phyloP scores from a whole-genome alignment of 176 grass and related monocot genomes.

The Oryza meridionalis region DNA sequence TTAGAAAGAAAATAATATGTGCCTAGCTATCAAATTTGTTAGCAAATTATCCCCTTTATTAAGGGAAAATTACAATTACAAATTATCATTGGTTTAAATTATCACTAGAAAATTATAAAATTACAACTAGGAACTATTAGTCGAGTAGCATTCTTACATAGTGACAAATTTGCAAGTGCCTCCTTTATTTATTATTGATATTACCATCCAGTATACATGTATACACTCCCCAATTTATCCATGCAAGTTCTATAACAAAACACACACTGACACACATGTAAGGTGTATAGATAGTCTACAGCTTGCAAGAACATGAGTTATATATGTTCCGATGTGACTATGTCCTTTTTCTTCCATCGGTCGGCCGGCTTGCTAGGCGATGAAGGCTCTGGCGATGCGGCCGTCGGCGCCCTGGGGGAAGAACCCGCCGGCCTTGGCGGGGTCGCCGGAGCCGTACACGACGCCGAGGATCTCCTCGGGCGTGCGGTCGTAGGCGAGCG shows the following conservation, averaged over 20 bases:
- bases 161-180: neutral
- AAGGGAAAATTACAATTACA: too few species aligned
- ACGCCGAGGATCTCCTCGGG: conserved; percentile 78
- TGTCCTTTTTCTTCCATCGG: neutral
- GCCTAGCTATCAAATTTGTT: neutral
- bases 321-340: neutral
- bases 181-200: conserved; percentile 1
- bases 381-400: conserved; percentile 52
- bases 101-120: too few species aligned
- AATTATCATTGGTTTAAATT: too few species aligned
- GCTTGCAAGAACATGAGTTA: neutral
- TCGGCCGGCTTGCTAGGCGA: neutral
- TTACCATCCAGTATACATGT: conserved; percentile 9
- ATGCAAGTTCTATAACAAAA: neutral
- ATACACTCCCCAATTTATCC: neutral
- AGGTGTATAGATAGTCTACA: conserved; percentile 22
- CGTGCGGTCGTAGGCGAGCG: conserved; percentile 67
- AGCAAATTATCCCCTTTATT: neutral
- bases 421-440: conserved; percentile 66
- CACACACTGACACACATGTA: conserved; percentile 15
- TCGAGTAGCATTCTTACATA: too few species aligned
- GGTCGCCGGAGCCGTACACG: conserved; percentile 74
- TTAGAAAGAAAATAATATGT: neutral
- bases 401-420: conserved; percentile 73
- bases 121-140: too few species aligned